These are phyloP conservation scores for Suillus americanus DNA, from an alignment of 768 basidiomycete species.

Conservation along the genomic window DNA sequence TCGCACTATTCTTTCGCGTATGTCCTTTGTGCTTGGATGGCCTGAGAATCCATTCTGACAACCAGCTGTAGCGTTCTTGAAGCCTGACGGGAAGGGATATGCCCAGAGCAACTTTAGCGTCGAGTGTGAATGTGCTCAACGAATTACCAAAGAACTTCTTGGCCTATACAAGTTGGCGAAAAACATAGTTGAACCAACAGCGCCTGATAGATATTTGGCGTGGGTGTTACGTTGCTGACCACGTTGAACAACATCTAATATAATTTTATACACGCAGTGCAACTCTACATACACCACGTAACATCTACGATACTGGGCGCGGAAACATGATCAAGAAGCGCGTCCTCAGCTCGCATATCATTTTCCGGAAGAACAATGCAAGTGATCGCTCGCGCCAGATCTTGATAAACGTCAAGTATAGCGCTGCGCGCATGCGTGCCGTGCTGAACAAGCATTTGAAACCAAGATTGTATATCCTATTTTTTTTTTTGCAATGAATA, in stretches of 20 bases:
- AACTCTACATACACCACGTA: constrained; percentile 29
- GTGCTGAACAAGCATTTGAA: constrained; percentile 14
- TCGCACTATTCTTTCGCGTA: constrained; percentile 18
- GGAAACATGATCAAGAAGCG: constrained; percentile 23
- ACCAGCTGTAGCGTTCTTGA: constrained; percentile 36
- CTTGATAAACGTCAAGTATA: constrained; percentile 10
- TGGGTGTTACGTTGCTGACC: constrained; percentile 16
- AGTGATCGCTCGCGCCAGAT: neutral
- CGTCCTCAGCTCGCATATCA: constrained; percentile 7
- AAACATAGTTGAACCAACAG: constrained; percentile 27
- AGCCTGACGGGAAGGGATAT: constrained; percentile 42
- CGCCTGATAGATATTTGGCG: constrained; percentile 28
- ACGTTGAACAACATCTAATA: neutral
- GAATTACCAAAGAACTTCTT: constrained; percentile 39
- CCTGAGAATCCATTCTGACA: constrained; percentile 2
- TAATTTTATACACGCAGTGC: constrained; percentile 23
- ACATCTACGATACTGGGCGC: constrained; percentile 15
- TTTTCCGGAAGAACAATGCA: neutral
- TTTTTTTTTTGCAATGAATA: neutral
- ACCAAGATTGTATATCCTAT: constrained; percentile 19
- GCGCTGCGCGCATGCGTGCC: constrained; percentile 6
- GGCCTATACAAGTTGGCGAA: constrained; percentile 38
- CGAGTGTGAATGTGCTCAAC: constrained; percentile 35
- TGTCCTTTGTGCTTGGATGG: constrained; percentile 2
- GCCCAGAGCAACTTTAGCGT: constrained; percentile 40